Percentiles rank a stretch among this genome's conserved stretches.
Evolutionary conservation across 2,329 filamentous ascomycete genomes (phyloP).

Genomic region (Graphium sp.): DNA sequence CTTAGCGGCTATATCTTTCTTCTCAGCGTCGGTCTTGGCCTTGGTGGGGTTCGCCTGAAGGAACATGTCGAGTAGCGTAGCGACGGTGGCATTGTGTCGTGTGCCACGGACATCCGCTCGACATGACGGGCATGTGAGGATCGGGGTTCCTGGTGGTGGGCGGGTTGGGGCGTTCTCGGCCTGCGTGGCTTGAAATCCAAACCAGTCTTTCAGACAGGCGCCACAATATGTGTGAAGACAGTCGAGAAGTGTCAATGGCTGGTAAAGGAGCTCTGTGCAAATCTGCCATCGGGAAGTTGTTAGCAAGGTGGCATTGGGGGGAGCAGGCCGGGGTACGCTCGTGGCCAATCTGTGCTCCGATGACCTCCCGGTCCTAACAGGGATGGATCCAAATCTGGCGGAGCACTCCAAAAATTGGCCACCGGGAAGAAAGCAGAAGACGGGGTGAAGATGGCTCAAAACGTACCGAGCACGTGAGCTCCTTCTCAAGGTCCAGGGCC

Average conservation of each 20-base stretch:
- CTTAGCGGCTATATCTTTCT: slow-evolving; percentile 53
- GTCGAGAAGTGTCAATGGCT: slow-evolving; percentile 80
- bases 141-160: slow-evolving; percentile 25
- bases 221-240: slow-evolving; percentile 95
- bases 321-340: too few relatives aligned
- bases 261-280: slow-evolving; percentile 86
- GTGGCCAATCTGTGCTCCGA: too few relatives aligned
- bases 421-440: slow-evolving; percentile 4
- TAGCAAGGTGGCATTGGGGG: too few relatives aligned
- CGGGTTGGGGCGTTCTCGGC: slow-evolving; percentile 32
- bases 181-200: slow-evolving; percentile 55
- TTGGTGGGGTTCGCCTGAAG: slow-evolving; percentile 64
- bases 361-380: too few relatives aligned
- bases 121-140: slow-evolving; percentile 86
- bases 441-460: slow-evolving; percentile 6
- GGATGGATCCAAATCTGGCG: too few relatives aligned
- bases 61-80: slow-evolving; percentile 79
- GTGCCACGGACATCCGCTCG: slow-evolving; percentile 75
- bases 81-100: slow-evolving; percentile 78
- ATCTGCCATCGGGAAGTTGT: slow-evolving; percentile 40
- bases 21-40: slow-evolving; percentile 53
- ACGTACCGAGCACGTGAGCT: slow-evolving; percentile 87
- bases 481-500: slow-evolving; percentile 66
- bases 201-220: slow-evolving; percentile 92
- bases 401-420: too few relatives aligned